phyloP scores from a whole-genome alignment of 768 basidiomycete species.

The Suillus ampliporus region DNA sequence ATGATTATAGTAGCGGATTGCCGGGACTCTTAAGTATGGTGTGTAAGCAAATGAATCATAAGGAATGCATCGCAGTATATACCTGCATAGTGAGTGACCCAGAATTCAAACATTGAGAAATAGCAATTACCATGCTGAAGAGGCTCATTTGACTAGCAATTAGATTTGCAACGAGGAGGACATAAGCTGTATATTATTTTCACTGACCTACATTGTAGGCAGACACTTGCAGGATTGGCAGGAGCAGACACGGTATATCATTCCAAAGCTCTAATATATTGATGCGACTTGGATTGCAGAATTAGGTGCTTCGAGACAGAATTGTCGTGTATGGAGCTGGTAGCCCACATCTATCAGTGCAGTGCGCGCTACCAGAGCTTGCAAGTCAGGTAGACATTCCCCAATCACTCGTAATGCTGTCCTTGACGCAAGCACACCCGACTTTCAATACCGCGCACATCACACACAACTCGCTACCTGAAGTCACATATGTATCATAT shows the following conservation, averaged over 20 bases:
- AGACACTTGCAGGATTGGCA: too few relatives aligned
- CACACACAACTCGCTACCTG: background rate
- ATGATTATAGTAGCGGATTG: background rate
- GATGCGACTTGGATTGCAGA: background rate
- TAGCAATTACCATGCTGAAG: background rate
- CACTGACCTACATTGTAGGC: too few relatives aligned
- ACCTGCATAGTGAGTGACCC: too few relatives aligned
- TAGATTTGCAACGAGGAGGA: too few relatives aligned
- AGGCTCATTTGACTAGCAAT: too few relatives aligned
- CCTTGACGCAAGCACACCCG: background rate
- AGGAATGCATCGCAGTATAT: too few relatives aligned
- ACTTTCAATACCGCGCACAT: background rate
- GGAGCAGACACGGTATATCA: too few relatives aligned
- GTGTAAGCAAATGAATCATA: background rate
- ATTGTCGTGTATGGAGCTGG: background rate
- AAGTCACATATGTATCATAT: background rate
- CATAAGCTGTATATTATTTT: too few relatives aligned
- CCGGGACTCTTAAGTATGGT: background rate
- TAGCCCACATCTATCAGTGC: background rate
- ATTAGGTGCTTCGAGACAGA: background rate
- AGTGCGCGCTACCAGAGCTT: background rate
- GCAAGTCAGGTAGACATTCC: background rate
- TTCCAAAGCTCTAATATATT: too few relatives aligned
- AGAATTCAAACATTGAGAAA: background rate
- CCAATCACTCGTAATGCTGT: background rate